Conservation (phyloP, 2,329 filamentous ascomycete genomes). For the Calonectria henricotiae region DNA sequence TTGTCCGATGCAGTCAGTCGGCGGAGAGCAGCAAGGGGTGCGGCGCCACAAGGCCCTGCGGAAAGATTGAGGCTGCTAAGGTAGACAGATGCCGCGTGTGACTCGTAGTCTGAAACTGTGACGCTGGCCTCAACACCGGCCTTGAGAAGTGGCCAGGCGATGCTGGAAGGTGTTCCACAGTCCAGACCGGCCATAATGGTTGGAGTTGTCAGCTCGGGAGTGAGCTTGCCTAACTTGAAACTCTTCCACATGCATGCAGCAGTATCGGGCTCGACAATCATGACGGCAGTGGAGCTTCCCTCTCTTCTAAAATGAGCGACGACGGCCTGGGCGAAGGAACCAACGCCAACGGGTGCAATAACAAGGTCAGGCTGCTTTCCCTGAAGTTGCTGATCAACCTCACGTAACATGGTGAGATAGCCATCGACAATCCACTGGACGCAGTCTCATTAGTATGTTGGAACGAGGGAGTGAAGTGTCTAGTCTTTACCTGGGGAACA, state of each 20-base stretch:
- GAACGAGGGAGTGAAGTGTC: accelerated
- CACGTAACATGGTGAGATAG: slow-evolving; percentile 81
- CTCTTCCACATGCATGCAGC: slow-evolving; percentile 74
- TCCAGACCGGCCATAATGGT: slow-evolving; percentile 85
- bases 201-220: slow-evolving; percentile 68
- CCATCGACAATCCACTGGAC: slow-evolving; percentile 82
- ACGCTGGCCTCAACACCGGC: slow-evolving; percentile 74
- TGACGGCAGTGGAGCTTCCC: slow-evolving; percentile 58
- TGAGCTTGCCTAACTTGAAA: slow-evolving; percentile 65
- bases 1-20: slow-evolving; percentile 61
- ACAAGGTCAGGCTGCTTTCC: slow-evolving; percentile 63
- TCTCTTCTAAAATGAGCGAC: slow-evolving; percentile 74
- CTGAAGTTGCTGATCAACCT: slow-evolving; percentile 75
- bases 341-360: slow-evolving; percentile 80
- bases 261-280: slow-evolving; percentile 80
- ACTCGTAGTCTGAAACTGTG: slow-evolving; percentile 75
- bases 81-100: slow-evolving; percentile 72
- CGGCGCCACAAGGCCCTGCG: slow-evolving; percentile 77
- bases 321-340: slow-evolving; percentile 81
- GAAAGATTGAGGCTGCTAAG: slow-evolving; percentile 65
- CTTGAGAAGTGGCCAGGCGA: slow-evolving; percentile 75
- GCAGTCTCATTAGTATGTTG: background rate
- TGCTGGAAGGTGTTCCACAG: slow-evolving; percentile 78
- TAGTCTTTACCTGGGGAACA: slow-evolving; percentile 69
- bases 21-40: slow-evolving; percentile 71